Base-by-base conservation (phyloP, 352 stramenopile genomes). In the Blastocystis sp. region DNA sequence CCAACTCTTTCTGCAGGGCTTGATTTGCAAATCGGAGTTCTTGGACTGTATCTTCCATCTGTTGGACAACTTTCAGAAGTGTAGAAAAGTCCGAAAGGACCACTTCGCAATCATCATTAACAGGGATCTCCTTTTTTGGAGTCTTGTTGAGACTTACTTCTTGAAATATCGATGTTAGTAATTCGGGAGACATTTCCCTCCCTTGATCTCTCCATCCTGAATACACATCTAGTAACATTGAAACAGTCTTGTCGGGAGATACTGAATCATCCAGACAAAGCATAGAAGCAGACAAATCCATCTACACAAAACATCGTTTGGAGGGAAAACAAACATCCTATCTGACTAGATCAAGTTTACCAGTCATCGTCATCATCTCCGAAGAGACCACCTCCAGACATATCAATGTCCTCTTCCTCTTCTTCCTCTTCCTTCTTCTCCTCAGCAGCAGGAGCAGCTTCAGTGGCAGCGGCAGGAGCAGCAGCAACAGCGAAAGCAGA, bases 401-500 rank as follows among this genome's bases (percentile, higher is more conserved):
- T 88, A 71, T 90, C 89, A 35, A 89, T 51, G 57, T 89, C 89
- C 54, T 89, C 89, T 21, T 90, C 89, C 83, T 91, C 89, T 69
- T 91, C 89, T n/a, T 88, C 88, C 52, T 90, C 88, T 32, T 89
- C 88, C 59, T 88, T 86, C 66, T 54, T 51, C 63, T 73, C 86
- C 27, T 54, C 89, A 21, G 86, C 89, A 54, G 54, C 89, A 81
- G 39, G 89, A 83, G n/a, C 89, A 54, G 78, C 88, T 66, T 19
- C 88, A 73, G 46, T 85, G 73, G 57, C 66, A 21, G 66, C 88
- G 52, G 83, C 88, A 78, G 89, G 58, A 51, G 81, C 88, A 35
- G 83, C 93, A 90, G 93, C 92, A 87, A 92, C 91, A 37, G 92
- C 94, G 90, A 98, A 98, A 74, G 94, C 95, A 78, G 92, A 94